Conservation (phyloP, 345 rosid genomes). For the Arabidopsis thaliana region TAIR10.1 NC_003070.9:8502001-8502500, state of each 20-base stretch:
- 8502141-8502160: neutral
- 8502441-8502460: neutral
- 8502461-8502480: neutral
- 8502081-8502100: neutral
- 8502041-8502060: neutral
- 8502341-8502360: conserved; percentile 2
- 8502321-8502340: neutral
- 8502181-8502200: no score
- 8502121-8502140: neutral
- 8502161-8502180: no score
- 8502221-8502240: conserved; percentile 18
- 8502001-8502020: no score
- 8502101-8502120: no score
- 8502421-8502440: neutral
- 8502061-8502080: neutral
- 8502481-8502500: neutral
- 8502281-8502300: conserved; percentile 23
- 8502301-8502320: neutral
- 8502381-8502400: neutral
- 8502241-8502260: neutral
- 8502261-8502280: conserved; percentile 10
- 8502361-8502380: neutral
- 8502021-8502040: neutral
- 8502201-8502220: neutral
- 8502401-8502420: neutral